phyloP scores from a whole-genome alignment of 2,329 filamentous ascomycete genomes.

The Phialophora expanda region DNA sequence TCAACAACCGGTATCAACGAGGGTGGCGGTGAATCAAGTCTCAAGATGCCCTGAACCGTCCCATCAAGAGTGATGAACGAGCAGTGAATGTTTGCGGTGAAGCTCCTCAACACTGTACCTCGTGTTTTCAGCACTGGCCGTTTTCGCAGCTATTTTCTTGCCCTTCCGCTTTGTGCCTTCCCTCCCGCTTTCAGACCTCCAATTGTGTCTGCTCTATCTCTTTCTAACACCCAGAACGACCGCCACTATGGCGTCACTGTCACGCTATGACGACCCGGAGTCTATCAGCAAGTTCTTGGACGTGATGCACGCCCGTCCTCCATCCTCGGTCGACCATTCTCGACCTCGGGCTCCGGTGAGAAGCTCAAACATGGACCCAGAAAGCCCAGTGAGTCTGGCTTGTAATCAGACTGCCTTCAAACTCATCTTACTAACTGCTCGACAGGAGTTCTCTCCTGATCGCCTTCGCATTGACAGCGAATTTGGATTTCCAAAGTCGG shows the following conservation, averaged over 20 bases:
- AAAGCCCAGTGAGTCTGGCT: not conserved
- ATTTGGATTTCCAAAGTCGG: not conserved
- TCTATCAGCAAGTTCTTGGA: slow-evolving; percentile 8
- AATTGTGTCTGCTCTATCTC: not conserved
- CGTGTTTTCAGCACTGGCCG: not conserved
- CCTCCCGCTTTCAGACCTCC: not conserved
- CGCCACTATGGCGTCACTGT: not conserved
- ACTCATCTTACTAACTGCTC: slow-evolving; percentile 2
- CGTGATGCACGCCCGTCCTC: not conserved
- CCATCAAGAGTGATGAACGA: not conserved
- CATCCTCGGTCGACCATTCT: not conserved
- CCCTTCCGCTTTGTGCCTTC: not conserved
- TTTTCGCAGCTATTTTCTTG: not conserved
- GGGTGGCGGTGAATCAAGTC: too few relatives aligned
- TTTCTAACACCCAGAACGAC: not conserved
- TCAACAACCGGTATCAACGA: not conserved
- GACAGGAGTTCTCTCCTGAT: slow-evolving; percentile 3
- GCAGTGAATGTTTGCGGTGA: not conserved
- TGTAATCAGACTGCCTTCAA: not conserved
- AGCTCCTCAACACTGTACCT: not conserved
- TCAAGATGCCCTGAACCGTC: too few relatives aligned
- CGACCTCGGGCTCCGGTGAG: not conserved
- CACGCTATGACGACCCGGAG: slow-evolving; percentile 1
- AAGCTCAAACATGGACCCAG: not conserved
- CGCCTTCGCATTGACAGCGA: not conserved